Evolutionary conservation across 345 rosid species (phyloP), one percentile per base, ranked within the genome.

Genomic region (Melastoma malabathricum): DNA sequence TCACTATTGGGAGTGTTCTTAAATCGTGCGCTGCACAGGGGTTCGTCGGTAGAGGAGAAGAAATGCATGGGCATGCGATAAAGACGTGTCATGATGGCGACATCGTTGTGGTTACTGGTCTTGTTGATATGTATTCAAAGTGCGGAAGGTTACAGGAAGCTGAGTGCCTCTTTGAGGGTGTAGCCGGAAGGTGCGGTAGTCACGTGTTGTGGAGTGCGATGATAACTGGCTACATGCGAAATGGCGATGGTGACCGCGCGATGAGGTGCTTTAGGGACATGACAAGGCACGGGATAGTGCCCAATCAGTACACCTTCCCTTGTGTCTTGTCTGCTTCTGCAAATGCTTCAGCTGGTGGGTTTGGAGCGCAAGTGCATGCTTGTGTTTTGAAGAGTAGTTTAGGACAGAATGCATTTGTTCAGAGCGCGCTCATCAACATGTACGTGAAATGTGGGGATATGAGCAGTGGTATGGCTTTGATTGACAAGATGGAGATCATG

Each of bases 121-220:
- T 90, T 54, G 76, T 90, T 22, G 92, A 80, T 60, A 71, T 84
- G 89, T 90, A 86, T 59, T 86, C 82, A 0, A 81, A 82, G 60
- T 78, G 92, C 67, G 68, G 65, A 31, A 71, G 76, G 58, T 67
- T 90, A 51, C 55, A 20, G 44, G 89, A 80, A 67, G 98, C 98
- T 48, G 98, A 80, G 46, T 61, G 6, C 58, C 66, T 90, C 43
- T 90, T 90, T 47, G 20, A 3, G 44, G 71, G 41, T 15, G 72
- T 75, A 67, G 53, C 59, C 12, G 65, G 69, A 48, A 46, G 19
- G 27, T 41, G 20, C 18, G 75, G 61, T 59, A 80, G 70, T 61
- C 75, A 69, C 53, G 96, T 83, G 6, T 69, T 81, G 3, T 86
- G 98, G 98, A 84, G 92, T 18, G 86, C 95, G 5, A 86, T 90